A percentile compares a stretch with the other conserved stretches of the same genome.
Evolutionary conservation across 352 stramenopile genomes (phyloP).

Genomic region (Vaucheria bursata): DNA sequence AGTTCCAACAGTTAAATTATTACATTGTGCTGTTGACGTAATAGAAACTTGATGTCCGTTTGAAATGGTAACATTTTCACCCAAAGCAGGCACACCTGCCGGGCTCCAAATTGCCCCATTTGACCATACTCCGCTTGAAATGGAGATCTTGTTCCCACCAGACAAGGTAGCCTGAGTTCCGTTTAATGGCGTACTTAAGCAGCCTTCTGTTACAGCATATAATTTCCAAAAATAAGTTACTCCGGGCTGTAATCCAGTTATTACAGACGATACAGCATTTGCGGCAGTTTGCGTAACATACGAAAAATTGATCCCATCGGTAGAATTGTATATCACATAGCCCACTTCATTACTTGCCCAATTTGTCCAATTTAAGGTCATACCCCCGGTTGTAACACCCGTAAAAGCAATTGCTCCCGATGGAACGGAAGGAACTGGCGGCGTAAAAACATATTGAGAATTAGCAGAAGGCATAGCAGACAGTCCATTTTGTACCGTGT

Average conservation of each 20-base stretch:
- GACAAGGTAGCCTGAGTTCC: not conserved
- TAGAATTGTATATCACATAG: not conserved
- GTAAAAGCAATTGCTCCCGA: not conserved
- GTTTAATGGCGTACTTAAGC: not conserved
- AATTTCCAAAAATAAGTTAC: constrained; percentile 1
- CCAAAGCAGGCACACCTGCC: not conserved
- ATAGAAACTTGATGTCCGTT: not conserved
- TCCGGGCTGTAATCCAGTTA: not conserved
- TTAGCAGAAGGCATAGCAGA: not conserved
- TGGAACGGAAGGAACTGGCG: not conserved
- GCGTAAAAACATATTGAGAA: not conserved
- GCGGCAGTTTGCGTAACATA: not conserved
- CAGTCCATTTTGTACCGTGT: not conserved
- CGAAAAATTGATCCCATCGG: not conserved
- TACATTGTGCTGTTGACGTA: not conserved
- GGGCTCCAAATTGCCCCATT: not conserved
- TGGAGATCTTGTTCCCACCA: not conserved
- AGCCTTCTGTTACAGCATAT: not conserved
- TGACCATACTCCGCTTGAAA: not conserved
- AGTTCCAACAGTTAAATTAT: not conserved
- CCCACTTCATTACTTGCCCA: not conserved
- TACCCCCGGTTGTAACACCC: not conserved
- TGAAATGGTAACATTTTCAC: not conserved
- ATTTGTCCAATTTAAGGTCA: not conserved
- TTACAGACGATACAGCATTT: not conserved